Evolutionary conservation across 2,329 filamentous ascomycete species (phyloP).

Genomic region (Colletotrichum tofieldiae): DNA sequence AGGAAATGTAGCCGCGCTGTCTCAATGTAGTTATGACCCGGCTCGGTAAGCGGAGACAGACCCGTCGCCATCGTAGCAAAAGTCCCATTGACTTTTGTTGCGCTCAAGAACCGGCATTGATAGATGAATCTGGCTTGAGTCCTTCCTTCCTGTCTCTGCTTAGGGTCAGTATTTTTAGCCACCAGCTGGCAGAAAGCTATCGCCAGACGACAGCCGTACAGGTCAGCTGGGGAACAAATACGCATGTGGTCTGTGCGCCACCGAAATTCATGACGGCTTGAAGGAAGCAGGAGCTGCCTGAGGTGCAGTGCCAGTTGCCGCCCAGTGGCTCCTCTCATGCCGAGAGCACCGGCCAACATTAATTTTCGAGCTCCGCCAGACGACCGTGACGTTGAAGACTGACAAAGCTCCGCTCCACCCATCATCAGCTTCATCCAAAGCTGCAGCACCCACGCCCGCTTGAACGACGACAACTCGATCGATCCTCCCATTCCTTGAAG

Average conservation of each 20-base stretch:
- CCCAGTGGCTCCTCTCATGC: constrained; percentile 15
- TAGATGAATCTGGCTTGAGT: neutral
- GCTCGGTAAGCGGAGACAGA: neutral
- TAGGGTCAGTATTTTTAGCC: no score
- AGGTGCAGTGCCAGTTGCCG: constrained; percentile 25
- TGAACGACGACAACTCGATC: constrained; percentile 8
- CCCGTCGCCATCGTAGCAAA: neutral
- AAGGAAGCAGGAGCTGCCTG: constrained; percentile 12
- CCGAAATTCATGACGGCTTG: constrained; percentile 8
- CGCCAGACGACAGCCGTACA: neutral
- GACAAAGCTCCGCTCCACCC: constrained; percentile 36
- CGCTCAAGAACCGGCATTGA: neutral
- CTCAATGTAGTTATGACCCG: constrained; percentile 8
- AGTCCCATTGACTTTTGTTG: neutral
- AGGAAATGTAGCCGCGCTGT: neutral
- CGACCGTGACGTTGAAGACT: constrained; percentile 41
- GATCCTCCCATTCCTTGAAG: neutral
- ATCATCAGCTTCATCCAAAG: constrained; percentile 33
- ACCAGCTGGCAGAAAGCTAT: neutral
- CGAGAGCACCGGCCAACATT: constrained; percentile 37
- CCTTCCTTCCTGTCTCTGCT: neutral
- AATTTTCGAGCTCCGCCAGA: constrained; percentile 41
- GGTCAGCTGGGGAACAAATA: neutral
- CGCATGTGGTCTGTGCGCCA: constrained; percentile 8
- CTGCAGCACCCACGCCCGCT: constrained; percentile 18